Conservation (phyloP, 2,329 filamentous ascomycete species). For the Ceratocystis colombiana region DNA sequence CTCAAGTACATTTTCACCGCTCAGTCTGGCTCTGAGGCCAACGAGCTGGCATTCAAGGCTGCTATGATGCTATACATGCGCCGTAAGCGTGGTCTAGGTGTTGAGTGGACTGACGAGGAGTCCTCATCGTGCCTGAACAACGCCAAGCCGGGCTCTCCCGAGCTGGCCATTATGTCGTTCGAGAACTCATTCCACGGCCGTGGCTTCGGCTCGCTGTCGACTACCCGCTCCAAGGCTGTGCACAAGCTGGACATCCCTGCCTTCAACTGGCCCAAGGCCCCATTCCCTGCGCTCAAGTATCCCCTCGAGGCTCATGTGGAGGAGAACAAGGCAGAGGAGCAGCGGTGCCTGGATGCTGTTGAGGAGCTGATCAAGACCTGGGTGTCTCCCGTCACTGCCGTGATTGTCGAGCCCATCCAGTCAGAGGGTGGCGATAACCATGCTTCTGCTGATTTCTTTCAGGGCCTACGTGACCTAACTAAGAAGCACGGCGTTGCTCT, state of each 20-base stretch:
- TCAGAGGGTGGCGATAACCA: conserved; percentile 94
- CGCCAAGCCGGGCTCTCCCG: conserved; percentile 61
- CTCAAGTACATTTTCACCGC: conserved; percentile 84
- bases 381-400: conserved; percentile 68
- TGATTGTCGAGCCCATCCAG: conserved; percentile 83
- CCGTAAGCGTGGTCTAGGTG: conserved; percentile 70
- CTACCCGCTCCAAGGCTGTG: conserved; percentile 71
- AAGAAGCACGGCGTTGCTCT: conserved; percentile 67
- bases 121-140: conserved; percentile 69
- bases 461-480: conserved; percentile 67
- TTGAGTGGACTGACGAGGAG: conserved; percentile 72
- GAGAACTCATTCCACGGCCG: conserved; percentile 81
- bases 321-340: conserved; percentile 74
- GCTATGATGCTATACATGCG: conserved; percentile 80
- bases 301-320: conserved; percentile 68
- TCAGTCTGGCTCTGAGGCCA: conserved; percentile 81
- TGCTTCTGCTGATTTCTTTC: conserved; percentile 79
- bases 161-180: conserved; percentile 79
- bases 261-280: conserved; percentile 81
- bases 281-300: conserved; percentile 78
- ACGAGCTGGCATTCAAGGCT: conserved; percentile 90
- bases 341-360: conserved; percentile 70
- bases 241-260: conserved; percentile 84
- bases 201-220: conserved; percentile 66
- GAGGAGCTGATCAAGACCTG: conserved; percentile 71